These are phyloP conservation scores for Cercophora sp. DNA, from an alignment of 495 filamentous ascomycete species.

Conservation along the genomic window DNA sequence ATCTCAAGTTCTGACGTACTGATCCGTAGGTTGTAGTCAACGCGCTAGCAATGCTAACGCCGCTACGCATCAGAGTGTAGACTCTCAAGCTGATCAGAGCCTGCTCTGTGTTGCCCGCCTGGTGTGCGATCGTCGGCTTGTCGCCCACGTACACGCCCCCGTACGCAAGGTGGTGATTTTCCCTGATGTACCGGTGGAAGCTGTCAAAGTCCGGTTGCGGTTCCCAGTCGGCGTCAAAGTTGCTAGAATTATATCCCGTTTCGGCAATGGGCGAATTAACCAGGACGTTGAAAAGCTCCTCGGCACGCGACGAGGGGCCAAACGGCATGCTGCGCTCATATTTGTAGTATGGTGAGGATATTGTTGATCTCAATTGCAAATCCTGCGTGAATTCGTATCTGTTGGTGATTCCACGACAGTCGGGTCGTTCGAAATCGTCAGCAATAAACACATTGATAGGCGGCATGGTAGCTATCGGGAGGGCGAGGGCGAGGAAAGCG, in stretches of 20 bases:
- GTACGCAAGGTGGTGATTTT: conserved; percentile 49
- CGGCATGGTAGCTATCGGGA: conserved; percentile 21
- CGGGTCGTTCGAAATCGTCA: conserved; percentile 2
- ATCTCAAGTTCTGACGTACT: no score
- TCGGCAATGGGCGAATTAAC: neutral
- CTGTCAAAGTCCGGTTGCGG: conserved; percentile 36
- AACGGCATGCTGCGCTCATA: no score
- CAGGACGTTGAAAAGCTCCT: neutral
- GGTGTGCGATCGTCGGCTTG: conserved; percentile 56
- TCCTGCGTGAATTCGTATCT: no score
- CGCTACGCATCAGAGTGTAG: conserved; percentile 62
- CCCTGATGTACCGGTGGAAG: conserved; percentile 46
- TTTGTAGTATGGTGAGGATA: no score
- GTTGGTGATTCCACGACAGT: neutral
- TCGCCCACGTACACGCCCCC: conserved; percentile 67
- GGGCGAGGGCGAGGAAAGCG: conserved; percentile 15
- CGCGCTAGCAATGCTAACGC: conserved; percentile 55
- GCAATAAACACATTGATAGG: conserved; percentile 15
- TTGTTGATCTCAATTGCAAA: no score
- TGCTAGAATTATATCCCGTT: neutral
- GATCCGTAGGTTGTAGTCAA: no score
- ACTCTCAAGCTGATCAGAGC: conserved; percentile 54
- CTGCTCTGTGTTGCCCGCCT: conserved; percentile 50
- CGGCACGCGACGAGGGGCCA: neutral
- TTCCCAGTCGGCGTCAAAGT: neutral